Evolutionary conservation across 176 grass and related monocot species (phyloP).

Genomic region (Rhipidocladum racemiflorum): DNA sequence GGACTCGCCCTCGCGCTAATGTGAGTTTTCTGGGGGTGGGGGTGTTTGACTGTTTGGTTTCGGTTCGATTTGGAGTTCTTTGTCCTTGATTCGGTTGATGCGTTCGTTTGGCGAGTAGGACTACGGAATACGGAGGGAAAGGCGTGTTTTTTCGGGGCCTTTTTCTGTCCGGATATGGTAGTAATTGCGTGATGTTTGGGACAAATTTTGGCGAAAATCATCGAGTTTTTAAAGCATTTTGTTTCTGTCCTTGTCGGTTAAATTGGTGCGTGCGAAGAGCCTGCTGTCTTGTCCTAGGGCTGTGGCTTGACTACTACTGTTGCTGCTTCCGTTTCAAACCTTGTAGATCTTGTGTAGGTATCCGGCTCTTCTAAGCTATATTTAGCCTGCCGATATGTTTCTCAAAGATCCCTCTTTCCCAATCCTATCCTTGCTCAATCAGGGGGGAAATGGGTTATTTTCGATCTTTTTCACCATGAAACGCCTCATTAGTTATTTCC

Average conservation of each 20-base stretch:
- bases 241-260: background rate
- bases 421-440: background rate
- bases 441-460: background rate
- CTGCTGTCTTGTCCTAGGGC: background rate
- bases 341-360: constrained; percentile 26
- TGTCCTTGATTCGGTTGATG: background rate
- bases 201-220: background rate
- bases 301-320: no score
- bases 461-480: background rate
- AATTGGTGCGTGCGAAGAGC: background rate
- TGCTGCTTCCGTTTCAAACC: background rate
- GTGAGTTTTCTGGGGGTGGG: constrained; percentile 2
- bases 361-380: background rate
- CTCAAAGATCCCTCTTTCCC: background rate
- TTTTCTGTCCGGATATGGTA: background rate
- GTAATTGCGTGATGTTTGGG: background rate
- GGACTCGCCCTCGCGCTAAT: background rate
- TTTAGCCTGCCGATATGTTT: background rate
- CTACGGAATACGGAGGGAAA: background rate
- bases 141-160: background rate
- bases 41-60: no score
- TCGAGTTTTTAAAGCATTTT: background rate
- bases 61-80: background rate
- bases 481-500: background rate
- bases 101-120: background rate